phyloP scores from a whole-genome alignment of 176 grass and related monocot genomes.

The Musa troglodytarum region DNA sequence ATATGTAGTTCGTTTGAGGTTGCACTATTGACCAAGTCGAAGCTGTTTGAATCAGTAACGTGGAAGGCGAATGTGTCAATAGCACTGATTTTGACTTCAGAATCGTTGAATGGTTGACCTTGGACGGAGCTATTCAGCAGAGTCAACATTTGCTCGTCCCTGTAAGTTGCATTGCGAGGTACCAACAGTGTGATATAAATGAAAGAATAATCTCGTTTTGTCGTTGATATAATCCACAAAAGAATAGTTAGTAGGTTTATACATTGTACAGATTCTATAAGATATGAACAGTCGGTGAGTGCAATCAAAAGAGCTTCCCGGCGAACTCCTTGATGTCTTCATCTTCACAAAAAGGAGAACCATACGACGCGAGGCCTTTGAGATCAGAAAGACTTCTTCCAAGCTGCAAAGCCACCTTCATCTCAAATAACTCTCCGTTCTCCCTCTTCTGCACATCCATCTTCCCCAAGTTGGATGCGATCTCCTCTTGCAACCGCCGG shows the following conservation, averaged over 20 bases:
- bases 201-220: neutral
- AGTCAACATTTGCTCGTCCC: too few species aligned
- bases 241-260: neutral
- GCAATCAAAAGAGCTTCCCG: slow-evolving; percentile 23
- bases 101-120: too few species aligned
- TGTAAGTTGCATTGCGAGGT: too few species aligned
- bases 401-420: slow-evolving; percentile 23
- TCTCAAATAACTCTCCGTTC: slow-evolving; percentile 37
- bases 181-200: too few species aligned
- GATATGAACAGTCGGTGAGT: too few species aligned
- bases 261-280: too few species aligned
- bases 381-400: slow-evolving; percentile 23
- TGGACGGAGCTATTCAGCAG: too few species aligned
- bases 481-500: slow-evolving; percentile 22
- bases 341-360: slow-evolving; percentile 13
- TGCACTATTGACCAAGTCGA: too few species aligned
- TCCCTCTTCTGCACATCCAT: slow-evolving; percentile 7
- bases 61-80: too few species aligned
- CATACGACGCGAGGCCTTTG: slow-evolving; percentile 1
- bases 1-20: too few species aligned
- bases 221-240: neutral
- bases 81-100: too few species aligned
- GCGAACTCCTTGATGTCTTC: slow-evolving; percentile 25
- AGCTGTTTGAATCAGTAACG: too few species aligned
- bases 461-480: slow-evolving; percentile 25